These are phyloP conservation scores for Rhododendron molle DNA, from an alignment of 148 eudicot species.

Conservation along the genomic window DNA sequence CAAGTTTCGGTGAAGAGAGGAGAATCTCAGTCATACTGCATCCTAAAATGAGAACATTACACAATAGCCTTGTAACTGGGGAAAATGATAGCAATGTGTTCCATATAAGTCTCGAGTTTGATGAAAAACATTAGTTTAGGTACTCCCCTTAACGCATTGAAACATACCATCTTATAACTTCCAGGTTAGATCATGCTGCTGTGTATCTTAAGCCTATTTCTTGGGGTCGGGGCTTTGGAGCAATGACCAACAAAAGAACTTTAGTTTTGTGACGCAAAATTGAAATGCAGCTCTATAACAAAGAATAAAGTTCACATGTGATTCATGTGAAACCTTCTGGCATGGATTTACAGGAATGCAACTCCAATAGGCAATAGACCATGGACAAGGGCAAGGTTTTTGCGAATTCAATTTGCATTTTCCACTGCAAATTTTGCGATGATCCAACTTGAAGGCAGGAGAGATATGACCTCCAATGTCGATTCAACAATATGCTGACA, in stretches of 20 bases:
- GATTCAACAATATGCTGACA: background rate
- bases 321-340: background rate
- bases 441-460: background rate
- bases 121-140: background rate
- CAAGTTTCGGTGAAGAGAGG: background rate
- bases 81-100: background rate
- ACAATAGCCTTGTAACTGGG: background rate
- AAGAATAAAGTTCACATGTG: background rate
- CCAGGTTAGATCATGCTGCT: background rate
- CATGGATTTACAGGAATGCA: background rate
- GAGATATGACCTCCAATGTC: background rate
- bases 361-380: background rate
- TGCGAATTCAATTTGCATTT: background rate
- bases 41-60: background rate
- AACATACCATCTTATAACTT: background rate
- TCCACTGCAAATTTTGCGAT: background rate
- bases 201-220: background rate
- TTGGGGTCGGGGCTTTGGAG: background rate
- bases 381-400: background rate
- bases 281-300: background rate
- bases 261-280: background rate
- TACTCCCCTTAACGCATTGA: background rate
- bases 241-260: background rate
- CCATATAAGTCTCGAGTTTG: background rate
- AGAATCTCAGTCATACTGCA: background rate